Percentiles rank a stretch among this genome's conserved stretches.
Conservation (phyloP, 2,329 filamentous ascomycete species). For the Talaromyces funiculosus region DNA sequence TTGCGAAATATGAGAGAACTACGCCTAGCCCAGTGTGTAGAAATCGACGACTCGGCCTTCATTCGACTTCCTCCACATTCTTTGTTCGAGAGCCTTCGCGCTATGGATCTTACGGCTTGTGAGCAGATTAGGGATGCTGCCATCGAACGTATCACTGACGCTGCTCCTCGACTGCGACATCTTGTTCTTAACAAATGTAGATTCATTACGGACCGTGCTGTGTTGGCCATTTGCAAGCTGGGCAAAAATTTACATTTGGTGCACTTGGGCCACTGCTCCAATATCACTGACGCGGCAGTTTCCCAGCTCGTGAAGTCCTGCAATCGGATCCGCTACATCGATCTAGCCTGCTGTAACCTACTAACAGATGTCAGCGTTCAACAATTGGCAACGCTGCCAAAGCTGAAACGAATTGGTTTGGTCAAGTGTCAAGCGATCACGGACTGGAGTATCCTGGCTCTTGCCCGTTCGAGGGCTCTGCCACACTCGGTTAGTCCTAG, state of each 20-base stretch:
- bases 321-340: slow-evolving; percentile 94
- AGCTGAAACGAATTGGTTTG: slow-evolving; percentile 87
- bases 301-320: slow-evolving; percentile 76
- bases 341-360: slow-evolving; percentile 87
- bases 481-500: slow-evolving; percentile 58
- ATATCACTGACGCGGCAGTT: slow-evolving; percentile 86
- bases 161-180: slow-evolving; percentile 83
- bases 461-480: slow-evolving; percentile 61
- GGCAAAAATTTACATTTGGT: slow-evolving; percentile 97
- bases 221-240: slow-evolving; percentile 78
- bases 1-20: slow-evolving; percentile 84
- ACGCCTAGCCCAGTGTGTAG: slow-evolving; percentile 75
- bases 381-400: slow-evolving; percentile 78
- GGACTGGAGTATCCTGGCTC: slow-evolving; percentile 76
- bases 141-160: slow-evolving; percentile 79
- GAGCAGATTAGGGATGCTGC: slow-evolving; percentile 76
- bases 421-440: slow-evolving; percentile 93
- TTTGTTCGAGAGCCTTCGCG: slow-evolving; percentile 80
- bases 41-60: slow-evolving; percentile 85
- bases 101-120: slow-evolving; percentile 89
- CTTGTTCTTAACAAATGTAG: slow-evolving; percentile 91
- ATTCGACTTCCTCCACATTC: slow-evolving; percentile 63
- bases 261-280: slow-evolving; percentile 85
- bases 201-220: slow-evolving; percentile 82
- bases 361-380: slow-evolving; percentile 83